Conservation (phyloP, 495 filamentous ascomycete genomes). For the Diplogelasinospora grovesii region DNA sequence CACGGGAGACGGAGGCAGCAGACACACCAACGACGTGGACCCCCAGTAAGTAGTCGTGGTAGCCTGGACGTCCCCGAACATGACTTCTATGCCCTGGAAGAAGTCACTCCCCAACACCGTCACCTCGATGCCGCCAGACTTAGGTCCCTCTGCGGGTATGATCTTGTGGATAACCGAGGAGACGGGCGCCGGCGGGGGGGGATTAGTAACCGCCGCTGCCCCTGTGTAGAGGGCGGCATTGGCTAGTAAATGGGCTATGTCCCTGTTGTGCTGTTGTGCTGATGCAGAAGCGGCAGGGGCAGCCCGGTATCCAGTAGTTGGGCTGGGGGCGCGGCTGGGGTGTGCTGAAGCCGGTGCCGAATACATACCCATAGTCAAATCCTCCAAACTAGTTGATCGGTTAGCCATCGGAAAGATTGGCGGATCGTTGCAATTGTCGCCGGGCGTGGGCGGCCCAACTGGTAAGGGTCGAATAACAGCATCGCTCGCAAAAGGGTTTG, state of each 20-base stretch:
- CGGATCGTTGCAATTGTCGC: conserved; percentile 1
- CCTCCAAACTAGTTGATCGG: not conserved
- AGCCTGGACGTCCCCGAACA: conserved; percentile 75
- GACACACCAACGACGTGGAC: conserved; percentile 72
- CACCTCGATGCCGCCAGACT: conserved; percentile 77
- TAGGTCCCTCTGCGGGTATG: conserved; percentile 74
- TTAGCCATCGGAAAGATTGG: not conserved
- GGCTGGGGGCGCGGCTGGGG: conserved; percentile 15
- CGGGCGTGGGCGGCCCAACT: conserved; percentile 3
- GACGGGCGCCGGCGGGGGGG: conserved; percentile 9
- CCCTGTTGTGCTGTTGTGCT: not conserved
- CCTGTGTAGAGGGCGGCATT: too few species aligned
- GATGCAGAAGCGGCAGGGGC: not conserved
- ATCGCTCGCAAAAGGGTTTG: not conserved
- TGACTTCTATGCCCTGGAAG: conserved; percentile 70
- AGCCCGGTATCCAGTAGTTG: conserved; percentile 1
- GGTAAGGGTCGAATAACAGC: not conserved
- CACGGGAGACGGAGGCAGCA: conserved; percentile 65
- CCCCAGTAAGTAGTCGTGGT: conserved; percentile 80
- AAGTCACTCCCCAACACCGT: conserved; percentile 76
- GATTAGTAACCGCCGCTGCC: too few species aligned
- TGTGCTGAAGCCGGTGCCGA: conserved; percentile 6
- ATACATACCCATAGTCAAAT: conserved; percentile 3
- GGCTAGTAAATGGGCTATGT: too few species aligned
- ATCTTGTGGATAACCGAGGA: conserved; percentile 47